phyloP scores from a whole-genome alignment of 192 early-diverging fungal genomes.

The Linnemannia hyalina region DNA sequence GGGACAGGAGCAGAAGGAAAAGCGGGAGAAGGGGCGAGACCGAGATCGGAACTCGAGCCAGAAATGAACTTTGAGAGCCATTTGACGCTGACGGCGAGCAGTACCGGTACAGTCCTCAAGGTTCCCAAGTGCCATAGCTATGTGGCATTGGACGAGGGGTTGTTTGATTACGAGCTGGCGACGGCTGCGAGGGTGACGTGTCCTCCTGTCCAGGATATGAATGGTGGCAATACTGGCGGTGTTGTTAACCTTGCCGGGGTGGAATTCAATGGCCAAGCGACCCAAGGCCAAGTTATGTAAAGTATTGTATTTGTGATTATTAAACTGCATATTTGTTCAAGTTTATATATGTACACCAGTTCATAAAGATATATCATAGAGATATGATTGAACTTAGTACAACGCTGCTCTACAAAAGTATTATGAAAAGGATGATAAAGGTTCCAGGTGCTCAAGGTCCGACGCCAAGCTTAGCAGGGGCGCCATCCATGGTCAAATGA shows the following conservation, averaged over 20 bases:
- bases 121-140: background rate
- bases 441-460: background rate
- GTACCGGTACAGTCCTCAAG: too few species aligned
- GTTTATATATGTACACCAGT: too few species aligned
- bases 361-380: too few species aligned
- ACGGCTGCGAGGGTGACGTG: background rate
- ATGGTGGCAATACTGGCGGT: background rate
- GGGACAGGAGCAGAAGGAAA: background rate
- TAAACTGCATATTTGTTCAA: too few species aligned
- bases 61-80: background rate
- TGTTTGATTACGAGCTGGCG: constrained; percentile 3
- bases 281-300: background rate
- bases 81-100: background rate
- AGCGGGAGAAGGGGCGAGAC: too few species aligned
- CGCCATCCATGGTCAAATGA: background rate
- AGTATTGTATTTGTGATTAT: background rate
- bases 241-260: background rate
- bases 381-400: too few species aligned
- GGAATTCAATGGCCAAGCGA: background rate
- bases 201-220: background rate
- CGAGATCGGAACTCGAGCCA: background rate
- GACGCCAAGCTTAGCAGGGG: background rate
- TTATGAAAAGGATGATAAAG: too few species aligned
- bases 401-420: too few species aligned
- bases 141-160: background rate